Percentiles rank a stretch among this genome's conserved stretches.
phyloP scores from a whole-genome alignment of 805 yeast genomes.

The Saccharomycopsis babjevae region DNA sequence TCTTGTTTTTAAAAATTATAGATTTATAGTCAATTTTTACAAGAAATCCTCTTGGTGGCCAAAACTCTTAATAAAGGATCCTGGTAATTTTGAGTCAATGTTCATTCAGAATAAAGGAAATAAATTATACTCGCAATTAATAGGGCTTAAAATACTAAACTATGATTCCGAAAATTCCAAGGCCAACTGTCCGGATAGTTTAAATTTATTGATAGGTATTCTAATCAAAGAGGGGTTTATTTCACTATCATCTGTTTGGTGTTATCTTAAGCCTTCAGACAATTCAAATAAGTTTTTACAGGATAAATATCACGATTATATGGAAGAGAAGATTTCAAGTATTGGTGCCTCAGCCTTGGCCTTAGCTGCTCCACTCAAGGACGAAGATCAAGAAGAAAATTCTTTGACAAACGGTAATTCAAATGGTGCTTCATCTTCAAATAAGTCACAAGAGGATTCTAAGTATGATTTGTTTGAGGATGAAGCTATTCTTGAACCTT shows the following conservation, averaged over 20 bases:
- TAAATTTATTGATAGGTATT: slow-evolving; percentile 38
- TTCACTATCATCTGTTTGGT: slow-evolving; percentile 51
- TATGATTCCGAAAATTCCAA: slow-evolving; percentile 22
- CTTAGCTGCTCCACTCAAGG: slow-evolving; percentile 71
- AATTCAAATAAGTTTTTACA: slow-evolving; percentile 34
- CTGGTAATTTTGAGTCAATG: slow-evolving; percentile 27
- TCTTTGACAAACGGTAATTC: neutral
- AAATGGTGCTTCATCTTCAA: neutral
- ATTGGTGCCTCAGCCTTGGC: slow-evolving; percentile 76
- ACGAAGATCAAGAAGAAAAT: slow-evolving; percentile 46
- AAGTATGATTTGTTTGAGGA: slow-evolving; percentile 10
- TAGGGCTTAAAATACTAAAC: slow-evolving; percentile 36
- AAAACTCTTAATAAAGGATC: neutral
- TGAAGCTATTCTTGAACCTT: slow-evolving; percentile 19
- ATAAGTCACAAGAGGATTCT: slow-evolving; percentile 3
- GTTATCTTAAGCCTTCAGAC: slow-evolving; percentile 44
- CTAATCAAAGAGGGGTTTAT: slow-evolving; percentile 59
- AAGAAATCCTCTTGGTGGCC: slow-evolving; percentile 65
- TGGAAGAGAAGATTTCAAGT: slow-evolving; percentile 45
- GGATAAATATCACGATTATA: slow-evolving; percentile 34
- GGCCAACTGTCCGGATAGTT: slow-evolving; percentile 32
- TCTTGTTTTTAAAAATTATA: slow-evolving; percentile 34
- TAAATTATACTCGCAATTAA: slow-evolving; percentile 40
- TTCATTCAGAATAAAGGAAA: slow-evolving; percentile 31
- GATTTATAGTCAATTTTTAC: slow-evolving; percentile 41